Evolutionary conservation across 2,329 filamentous ascomycete species (phyloP), one percentile per base, ranked within the genome.

Genomic region (Epichloe gansuensis): DNA sequence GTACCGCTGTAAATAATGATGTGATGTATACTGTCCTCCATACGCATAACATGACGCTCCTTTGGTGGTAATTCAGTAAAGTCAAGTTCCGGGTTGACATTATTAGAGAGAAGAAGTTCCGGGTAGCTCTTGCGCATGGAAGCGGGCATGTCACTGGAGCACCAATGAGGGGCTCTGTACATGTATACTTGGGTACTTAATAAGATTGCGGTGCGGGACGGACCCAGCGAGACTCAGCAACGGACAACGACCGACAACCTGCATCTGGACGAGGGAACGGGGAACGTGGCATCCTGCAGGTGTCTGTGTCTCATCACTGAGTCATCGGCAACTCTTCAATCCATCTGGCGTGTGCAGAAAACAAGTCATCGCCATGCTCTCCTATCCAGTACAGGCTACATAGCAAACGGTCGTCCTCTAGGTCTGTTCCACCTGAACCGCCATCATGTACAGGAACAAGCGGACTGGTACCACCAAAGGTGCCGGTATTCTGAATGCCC

Each of bases 401-500:
- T 43, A 45, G 41, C 49, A 21, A 51, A 45, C 17, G 17, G 51
- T 55, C 44, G 21, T 43, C 52, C 13, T 48, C 47, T 39, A 40
- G 23, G 15, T 40, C 47, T 31, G 36, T 9, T 5, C 6, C 21
- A 39, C 35, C 47, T 9, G 9, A 42, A 21, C 23, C 34, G 34
- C 21, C 43, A 49, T 43, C 55, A 75, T 75, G 73, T 68, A 73
- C 53, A 66, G 68, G 58, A 66, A 71, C 58, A 72, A 67, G 61
- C 66, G 69, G 61, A 66, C 67, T 53, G 64, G 63, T 55, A 60
- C 64, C 58, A 58, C 66, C 49, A 67, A 65, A 40, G 70, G 69
- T 61, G 68, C 65, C 56, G 76, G 76, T 66, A 80, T 95, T 60
- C 74, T 96, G 62, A 81, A 82, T 54, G 86, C 87, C 44, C 74